Conservation (phyloP, 2,329 filamentous ascomycete genomes). For the Coniochaeta ligniaria region DNA sequence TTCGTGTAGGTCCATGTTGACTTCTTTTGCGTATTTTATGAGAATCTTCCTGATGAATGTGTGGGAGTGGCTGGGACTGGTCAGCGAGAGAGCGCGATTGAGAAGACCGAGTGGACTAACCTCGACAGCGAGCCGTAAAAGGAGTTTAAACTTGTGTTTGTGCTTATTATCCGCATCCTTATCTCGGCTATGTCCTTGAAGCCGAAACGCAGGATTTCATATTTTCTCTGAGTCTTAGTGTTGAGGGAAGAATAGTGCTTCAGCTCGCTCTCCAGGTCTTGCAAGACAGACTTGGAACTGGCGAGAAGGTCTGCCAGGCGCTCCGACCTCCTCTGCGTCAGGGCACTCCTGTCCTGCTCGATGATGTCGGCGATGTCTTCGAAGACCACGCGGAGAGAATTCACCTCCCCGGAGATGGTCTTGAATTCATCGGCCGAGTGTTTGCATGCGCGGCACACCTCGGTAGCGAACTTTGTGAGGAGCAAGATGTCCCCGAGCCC, state of each 20-base stretch:
- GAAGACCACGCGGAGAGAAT: not conserved
- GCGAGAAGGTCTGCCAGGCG: not conserved
- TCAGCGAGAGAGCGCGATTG: not conserved
- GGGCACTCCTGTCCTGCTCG: not conserved
- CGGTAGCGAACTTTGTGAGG: not conserved
- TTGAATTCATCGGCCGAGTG: not conserved
- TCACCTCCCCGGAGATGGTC: not conserved
- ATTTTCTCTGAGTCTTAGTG: conserved; percentile 17
- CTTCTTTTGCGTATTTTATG: conserved; percentile 17
- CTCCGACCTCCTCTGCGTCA: not conserved
- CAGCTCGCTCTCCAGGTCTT: conserved; percentile 16
- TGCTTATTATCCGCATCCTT: conserved; percentile 15
- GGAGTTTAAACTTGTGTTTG: conserved; percentile 15
- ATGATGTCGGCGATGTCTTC: not conserved
- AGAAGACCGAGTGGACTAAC: conserved; percentile 7
- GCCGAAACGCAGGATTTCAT: conserved; percentile 20
- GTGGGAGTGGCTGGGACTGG: conserved; percentile 15
- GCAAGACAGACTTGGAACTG: conserved; percentile 9
- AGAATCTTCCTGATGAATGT: conserved; percentile 15
- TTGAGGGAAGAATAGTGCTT: conserved; percentile 16
- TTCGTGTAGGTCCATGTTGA: conserved; percentile 16
- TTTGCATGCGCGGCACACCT: not conserved
- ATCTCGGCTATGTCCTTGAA: conserved; percentile 18
- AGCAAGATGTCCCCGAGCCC: not conserved
- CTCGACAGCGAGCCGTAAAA: conserved; percentile 16